Evolutionary conservation across 2,329 filamentous ascomycete species (phyloP).

Genomic region (Hypoxylon sp.): DNA sequence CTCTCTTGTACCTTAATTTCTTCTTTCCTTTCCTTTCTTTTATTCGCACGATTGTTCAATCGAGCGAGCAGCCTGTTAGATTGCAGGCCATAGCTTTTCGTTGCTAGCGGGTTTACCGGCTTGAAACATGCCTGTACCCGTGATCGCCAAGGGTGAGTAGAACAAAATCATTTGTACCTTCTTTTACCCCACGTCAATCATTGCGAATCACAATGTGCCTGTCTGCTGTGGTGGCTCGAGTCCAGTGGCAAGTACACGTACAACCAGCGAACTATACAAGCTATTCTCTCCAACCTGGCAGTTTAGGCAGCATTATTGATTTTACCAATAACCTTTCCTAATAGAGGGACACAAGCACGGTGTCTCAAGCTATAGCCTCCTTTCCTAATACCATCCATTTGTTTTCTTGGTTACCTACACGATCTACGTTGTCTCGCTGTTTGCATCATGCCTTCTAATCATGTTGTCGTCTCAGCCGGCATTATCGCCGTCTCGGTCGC

Average conservation of each 20-base stretch:
- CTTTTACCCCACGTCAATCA: constrained; percentile 48
- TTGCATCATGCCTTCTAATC: constrained; percentile 68
- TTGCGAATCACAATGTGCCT: constrained; percentile 48
- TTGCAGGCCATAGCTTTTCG: constrained; percentile 17
- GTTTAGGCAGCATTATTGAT: constrained; percentile 33
- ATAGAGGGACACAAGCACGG: constrained; percentile 12
- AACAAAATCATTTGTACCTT: constrained; percentile 38
- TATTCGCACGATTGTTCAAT: constrained; percentile 11
- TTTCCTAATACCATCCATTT: constrained; percentile 22
- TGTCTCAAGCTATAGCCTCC: constrained; percentile 11
- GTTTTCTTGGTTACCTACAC: constrained; percentile 7
- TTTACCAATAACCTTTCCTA: constrained; percentile 14
- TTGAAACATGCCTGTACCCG: constrained; percentile 56
- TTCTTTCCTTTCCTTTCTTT: constrained; percentile 13
- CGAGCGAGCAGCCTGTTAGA: constrained; percentile 8
- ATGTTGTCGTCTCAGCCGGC: constrained; percentile 69
- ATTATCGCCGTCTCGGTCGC: constrained; percentile 71
- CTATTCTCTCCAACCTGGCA: constrained; percentile 22
- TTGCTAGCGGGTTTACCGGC: constrained; percentile 25
- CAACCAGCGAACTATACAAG: constrained; percentile 47
- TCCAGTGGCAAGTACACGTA: constrained; percentile 45
- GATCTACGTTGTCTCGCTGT: constrained; percentile 5
- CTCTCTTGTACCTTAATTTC: constrained; percentile 14
- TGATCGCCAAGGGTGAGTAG: constrained; percentile 59
- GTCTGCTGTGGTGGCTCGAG: constrained; percentile 44